Base-by-base conservation (phyloP, 345 rosid species). In the Xanthoceras sorbifolium region DNA sequence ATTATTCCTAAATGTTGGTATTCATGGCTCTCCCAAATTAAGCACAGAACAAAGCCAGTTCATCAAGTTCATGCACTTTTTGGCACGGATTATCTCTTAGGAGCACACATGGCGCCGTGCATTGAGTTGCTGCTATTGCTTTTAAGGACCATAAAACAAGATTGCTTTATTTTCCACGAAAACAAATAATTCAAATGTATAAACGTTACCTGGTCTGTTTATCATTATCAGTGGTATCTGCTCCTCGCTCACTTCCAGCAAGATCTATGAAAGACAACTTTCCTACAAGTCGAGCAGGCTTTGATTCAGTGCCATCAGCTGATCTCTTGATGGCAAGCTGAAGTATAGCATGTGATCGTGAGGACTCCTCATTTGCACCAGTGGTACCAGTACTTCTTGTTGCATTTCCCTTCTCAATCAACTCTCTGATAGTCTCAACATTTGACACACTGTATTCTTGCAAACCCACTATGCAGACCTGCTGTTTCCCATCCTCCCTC, bases 241-340 rank as follows among this genome's bases (percentile, higher is more conserved):
- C 92, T 62, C 94, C 94, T 3, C 90, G 89, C 82, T 90, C 94
- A 79, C 92, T 90, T 61, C 92, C 94, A 46, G 88, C 94, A 73
- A 90, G 88, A 76, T 88, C 91, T 67, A 90, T 90, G 75, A 90
- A 88, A 67, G 94, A 90, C 72, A 88, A 82, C 75, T 90, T 87
- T 59, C 94, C 94, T 2, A 87, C 87, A 54, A 73, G 80, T 59
- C 86, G 84, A 48, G 88, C 77, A 74, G 86, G 88, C 82, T 88
- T 90, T 68, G 87, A 75, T 38, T 85, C 89, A 79, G 82, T 59
- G 29, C 87, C 85, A 73, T 87, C 89, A 76, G 55, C 70, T 4
- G 81, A 87, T 81, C 82, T 87, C 81, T 90, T 90, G 76, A 90
- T 74, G 20, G 84, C 89, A 79, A 90, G 90, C 80, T 90, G 92